Base-by-base conservation (phyloP, 2,329 filamentous ascomycete species). In the Fusarium continuum region DNA sequence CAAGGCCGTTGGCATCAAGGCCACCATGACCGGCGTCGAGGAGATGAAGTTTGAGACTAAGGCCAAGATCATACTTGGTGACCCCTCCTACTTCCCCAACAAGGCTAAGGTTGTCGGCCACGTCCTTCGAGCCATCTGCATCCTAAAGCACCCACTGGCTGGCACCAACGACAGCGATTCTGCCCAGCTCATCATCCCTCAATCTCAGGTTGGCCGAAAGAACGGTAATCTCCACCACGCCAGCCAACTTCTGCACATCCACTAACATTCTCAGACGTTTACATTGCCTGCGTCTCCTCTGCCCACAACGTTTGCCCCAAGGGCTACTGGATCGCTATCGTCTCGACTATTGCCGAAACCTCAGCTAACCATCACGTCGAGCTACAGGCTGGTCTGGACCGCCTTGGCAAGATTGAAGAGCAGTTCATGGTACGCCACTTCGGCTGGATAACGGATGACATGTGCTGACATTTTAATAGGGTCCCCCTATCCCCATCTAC, bases 231-330 rank as follows among this genome's bases (percentile, higher is more conserved):
- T 35, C 3, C 1, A 19, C 19, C 22, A n/a, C 14, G 2, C 14
- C 20, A 22, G 4, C 1, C 13, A 13, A 4, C 13, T 6, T 7
- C 13, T 29, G 19, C 10, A 3, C 16, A 20, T 17, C 19, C 22
- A 8, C 57, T 71, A 46, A 72, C 34, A 19, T 8, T 10, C 6
- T 13, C 65, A 95, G 92, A 98, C 75, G 93, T 99, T 74, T 99
- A 99, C 84, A 90, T 99, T 74, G 94, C 95, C 54, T 91, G 95
- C 76, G 93, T 99, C 57, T 97, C 93, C 2, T 92, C 92, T 32
- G 92, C 93, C 31, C 96, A 99, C 83, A 98, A 96, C 73, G 96
- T 99, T 71, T 98, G 94, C 82, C 95, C 96, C 72, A 96, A 97
- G 86, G 94, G 94, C 61, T 98, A 97, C 87, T 99, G 96, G 84